Evolutionary conservation across 2,329 filamentous ascomycete species (phyloP).

Genomic region (Exophiala oligosperma): DNA sequence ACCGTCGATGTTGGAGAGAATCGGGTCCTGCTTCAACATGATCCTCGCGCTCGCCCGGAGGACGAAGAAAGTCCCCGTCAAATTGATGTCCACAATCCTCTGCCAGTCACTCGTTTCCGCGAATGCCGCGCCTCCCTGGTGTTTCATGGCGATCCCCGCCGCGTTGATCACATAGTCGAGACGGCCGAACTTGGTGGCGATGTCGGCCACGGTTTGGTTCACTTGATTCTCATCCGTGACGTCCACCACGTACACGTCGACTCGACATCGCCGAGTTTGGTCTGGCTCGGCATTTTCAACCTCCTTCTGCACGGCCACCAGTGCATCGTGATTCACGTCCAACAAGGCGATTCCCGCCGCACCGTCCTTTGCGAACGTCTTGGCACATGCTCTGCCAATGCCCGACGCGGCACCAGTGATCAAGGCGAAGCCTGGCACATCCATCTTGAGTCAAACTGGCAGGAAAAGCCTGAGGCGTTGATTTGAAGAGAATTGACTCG

Average conservation of each 20-base stretch:
- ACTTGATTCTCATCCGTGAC: slow-evolving; percentile 51
- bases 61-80: slow-evolving; percentile 46
- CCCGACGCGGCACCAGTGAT: slow-evolving; percentile 18
- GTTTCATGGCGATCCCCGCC: slow-evolving; percentile 27
- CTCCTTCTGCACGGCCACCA: slow-evolving; percentile 12
- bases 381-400: slow-evolving; percentile 20
- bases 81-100: slow-evolving; percentile 44
- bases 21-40: slow-evolving; percentile 47
- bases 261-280: not conserved
- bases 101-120: slow-evolving; percentile 39
- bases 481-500: no score
- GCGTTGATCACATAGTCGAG: slow-evolving; percentile 28
- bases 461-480: no score
- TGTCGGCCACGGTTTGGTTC: slow-evolving; percentile 57
- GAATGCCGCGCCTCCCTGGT: slow-evolving; percentile 28
- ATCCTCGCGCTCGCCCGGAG: slow-evolving; percentile 42
- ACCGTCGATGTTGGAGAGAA: slow-evolving; percentile 39
- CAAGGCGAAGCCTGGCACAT: slow-evolving; percentile 22
- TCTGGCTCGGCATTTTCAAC: not conserved
- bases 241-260: slow-evolving; percentile 36
- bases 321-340: slow-evolving; percentile 13
- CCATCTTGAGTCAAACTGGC: slow-evolving; percentile 5
- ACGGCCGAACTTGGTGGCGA: slow-evolving; percentile 54
- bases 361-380: slow-evolving; percentile 21
- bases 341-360: slow-evolving; percentile 20